Percentiles rank a stretch among this genome's conserved stretches.
phyloP scores from a whole-genome alignment of 2,329 filamentous ascomycete genomes.

The Penicillium nordicum region DNA sequence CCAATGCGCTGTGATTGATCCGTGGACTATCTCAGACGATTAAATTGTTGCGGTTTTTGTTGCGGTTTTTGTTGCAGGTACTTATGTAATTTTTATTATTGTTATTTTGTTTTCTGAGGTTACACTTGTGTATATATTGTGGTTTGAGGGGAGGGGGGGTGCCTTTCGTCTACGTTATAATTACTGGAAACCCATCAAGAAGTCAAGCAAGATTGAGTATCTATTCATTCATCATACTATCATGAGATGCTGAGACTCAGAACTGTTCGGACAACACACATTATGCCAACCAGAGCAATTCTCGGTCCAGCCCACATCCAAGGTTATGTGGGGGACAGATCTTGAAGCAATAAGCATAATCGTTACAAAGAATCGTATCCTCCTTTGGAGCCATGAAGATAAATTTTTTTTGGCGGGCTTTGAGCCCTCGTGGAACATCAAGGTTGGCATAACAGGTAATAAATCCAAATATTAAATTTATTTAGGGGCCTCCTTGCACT shows the following conservation, averaged over 20 bases:
- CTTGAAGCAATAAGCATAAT: constrained; percentile 23
- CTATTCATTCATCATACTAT: constrained; percentile 40
- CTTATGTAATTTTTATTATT: neutral
- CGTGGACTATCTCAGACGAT: neutral
- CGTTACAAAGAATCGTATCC: constrained; percentile 27
- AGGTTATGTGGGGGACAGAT: constrained; percentile 28
- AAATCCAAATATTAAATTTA: constrained; percentile 24
- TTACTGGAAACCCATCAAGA: neutral
- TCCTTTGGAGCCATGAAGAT: constrained; percentile 28
- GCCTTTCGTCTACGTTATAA: neutral
- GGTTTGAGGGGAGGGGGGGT: neutral
- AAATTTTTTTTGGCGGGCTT: constrained; percentile 21
- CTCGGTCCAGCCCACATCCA: constrained; percentile 36
- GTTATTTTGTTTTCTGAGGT: neutral
- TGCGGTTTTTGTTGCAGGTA: neutral
- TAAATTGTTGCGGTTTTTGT: neutral
- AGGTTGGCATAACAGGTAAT: constrained; percentile 30
- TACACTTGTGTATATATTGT: neutral
- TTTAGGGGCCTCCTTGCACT: constrained; percentile 82
- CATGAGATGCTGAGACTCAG: constrained; percentile 37
- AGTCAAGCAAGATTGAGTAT: constrained; percentile 15
- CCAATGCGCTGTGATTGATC: constrained; percentile 2
- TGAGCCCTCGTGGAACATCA: constrained; percentile 28
- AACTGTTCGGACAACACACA: constrained; percentile 33
- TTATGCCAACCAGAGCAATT: constrained; percentile 37